These are phyloP conservation scores for Glebionis coronaria DNA, from an alignment of 129 eudicot genomes.

Conservation along the genomic window DNA sequence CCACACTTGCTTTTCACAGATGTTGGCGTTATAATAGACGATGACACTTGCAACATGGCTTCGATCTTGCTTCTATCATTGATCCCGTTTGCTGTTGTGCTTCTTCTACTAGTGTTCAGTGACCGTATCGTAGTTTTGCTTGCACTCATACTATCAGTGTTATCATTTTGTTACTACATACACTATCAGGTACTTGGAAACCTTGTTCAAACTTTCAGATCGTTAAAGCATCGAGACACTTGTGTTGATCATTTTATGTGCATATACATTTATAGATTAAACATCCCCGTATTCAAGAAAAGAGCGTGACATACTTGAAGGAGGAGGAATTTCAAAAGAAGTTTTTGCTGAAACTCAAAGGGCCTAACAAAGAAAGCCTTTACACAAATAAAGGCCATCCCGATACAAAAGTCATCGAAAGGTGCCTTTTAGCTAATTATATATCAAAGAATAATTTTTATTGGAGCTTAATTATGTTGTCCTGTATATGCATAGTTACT, in stretches of 20 bases:
- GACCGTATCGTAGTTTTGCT: not conserved
- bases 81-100: slow-evolving; percentile 11
- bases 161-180: slow-evolving; percentile 4
- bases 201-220: not conserved
- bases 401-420: not conserved
- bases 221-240: not conserved
- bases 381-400: not conserved
- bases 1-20: too few species aligned
- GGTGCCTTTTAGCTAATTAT: not conserved
- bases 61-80: slow-evolving; percentile 14
- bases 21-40: too few species aligned
- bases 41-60: not conserved
- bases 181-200: slow-evolving; percentile 8
- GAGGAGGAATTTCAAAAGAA: slow-evolving; percentile 1
- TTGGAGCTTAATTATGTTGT: not conserved
- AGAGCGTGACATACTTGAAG: slow-evolving; percentile 12
- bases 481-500: too few species aligned
- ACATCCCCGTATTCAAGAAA: slow-evolving; percentile 7
- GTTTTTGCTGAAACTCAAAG: slow-evolving; percentile 2
- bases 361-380: not conserved
- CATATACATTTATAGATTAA: not conserved
- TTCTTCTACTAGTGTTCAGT: slow-evolving; percentile 5
- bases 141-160: slow-evolving; percentile 5
- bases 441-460: not conserved
- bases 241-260: not conserved